Evolutionary conservation across 176 grass and related monocot genomes (phyloP), one percentile per base, ranked within the genome.

Genomic region (Carex scoparia): DNA sequence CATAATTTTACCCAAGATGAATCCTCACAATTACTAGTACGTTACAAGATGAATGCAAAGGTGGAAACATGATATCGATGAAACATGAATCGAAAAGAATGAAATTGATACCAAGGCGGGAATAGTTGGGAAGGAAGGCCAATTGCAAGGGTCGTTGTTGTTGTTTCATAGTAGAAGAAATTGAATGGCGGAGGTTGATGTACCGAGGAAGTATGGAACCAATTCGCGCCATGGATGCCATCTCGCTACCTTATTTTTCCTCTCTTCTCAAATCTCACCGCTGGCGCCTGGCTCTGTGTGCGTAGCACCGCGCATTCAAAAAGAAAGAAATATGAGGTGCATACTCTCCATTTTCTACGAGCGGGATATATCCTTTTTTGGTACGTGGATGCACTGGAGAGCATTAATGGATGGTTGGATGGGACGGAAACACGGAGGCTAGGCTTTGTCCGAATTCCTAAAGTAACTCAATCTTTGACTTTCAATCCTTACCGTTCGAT

Each of bases 161-260:
- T 10, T 83, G 19, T 7, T 69, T 67, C 44, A 32, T 28, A 55
- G 40, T 35, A 67, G 81, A 55, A 53, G 61, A 51, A 55, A 83
- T 69, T 53, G 81, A 83, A 68, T 66, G 81, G 61, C 58, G 44
- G 16, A 83, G 81, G 64, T 19, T 5, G 4, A 18, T 32, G 63
- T 18, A 54, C 2, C 81, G 81, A 69, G 81, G 81, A 65, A 83
- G 81, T 69, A 83, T 49, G 7, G 63, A 69, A 66, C 81, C 81
- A 9, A 83, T 83, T 49, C 81, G 81, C 81, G 81, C 81, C 81
- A 83, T 83, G 30, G 81, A 83, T 54, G 63, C 60, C 60, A 28
- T 83, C 38, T 40, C 38, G 35, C 35, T 37, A 37, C 38, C 4
- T 37, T 3, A 2, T 37, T 37, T 3, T 2, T 37, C 3, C 37